These are phyloP conservation scores for Sporothrix brasiliensis DNA, from an alignment of 2,329 filamentous ascomycete species.

Conservation along the genomic window DNA sequence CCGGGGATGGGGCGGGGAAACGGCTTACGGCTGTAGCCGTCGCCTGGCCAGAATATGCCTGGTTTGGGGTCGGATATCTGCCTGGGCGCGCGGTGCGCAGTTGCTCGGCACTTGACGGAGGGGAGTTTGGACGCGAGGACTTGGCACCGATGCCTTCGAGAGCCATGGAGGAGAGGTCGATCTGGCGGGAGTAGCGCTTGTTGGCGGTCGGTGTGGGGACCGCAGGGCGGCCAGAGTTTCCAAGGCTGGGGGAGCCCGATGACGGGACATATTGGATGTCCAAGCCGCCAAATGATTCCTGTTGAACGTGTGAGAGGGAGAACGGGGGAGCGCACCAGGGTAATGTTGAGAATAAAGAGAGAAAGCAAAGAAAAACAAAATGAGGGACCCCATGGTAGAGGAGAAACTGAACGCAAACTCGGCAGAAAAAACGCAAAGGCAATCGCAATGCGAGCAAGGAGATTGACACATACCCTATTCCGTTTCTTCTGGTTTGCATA, in stretches of 20 bases:
- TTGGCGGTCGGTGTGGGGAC: constrained; percentile 53
- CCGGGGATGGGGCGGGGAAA: constrained; percentile 64
- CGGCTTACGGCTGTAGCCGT: constrained; percentile 49
- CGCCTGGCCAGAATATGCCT: constrained; percentile 38
- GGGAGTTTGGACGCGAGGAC: constrained; percentile 71
- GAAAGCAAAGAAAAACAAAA: background rate
- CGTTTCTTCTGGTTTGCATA: constrained; percentile 79
- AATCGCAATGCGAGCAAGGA: background rate
- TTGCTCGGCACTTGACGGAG: constrained; percentile 59
- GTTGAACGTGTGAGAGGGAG: constrained; percentile 30
- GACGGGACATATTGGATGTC: constrained; percentile 67
- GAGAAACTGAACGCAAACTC: background rate
- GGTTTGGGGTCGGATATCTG: constrained; percentile 56
- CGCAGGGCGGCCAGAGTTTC: constrained; percentile 56
- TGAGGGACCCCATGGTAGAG: too few species aligned
- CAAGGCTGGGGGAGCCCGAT: constrained; percentile 65
- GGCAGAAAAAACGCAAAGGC: background rate
- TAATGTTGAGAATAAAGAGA: constrained; percentile 24
- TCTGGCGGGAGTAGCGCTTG: constrained; percentile 67
- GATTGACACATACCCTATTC: constrained; percentile 65
- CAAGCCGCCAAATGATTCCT: constrained; percentile 84
- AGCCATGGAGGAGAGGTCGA: constrained; percentile 52
- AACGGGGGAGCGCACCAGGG: constrained; percentile 7
- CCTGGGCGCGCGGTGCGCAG: constrained; percentile 54
- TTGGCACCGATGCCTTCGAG: constrained; percentile 54